Base-by-base conservation (phyloP, 2,329 filamentous ascomycete species). In the Cladobotryum protrusum region DNA sequence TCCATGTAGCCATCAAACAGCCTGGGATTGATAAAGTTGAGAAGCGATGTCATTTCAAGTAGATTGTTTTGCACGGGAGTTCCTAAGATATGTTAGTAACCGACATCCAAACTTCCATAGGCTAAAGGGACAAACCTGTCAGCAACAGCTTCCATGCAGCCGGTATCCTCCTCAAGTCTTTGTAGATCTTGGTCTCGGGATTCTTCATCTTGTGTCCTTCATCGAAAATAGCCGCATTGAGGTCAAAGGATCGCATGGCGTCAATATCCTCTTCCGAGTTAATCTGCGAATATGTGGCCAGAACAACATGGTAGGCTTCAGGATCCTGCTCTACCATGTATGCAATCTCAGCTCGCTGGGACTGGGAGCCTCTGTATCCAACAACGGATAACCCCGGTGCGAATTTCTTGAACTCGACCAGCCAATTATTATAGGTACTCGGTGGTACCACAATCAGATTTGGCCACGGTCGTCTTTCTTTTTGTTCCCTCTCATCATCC, bases 141-240 rank as follows among this genome's bases (percentile, higher is more conserved):
- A 99, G 78, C 4, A 99, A 76, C 45, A 99, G 79, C 54, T 90
- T 84, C 77, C 93, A 96, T n/a, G 81, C 72, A 0, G 89, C 85
- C 0, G 79, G 79, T 48, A 99, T 90, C 34, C 81, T 78, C 61
- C 87, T 83, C 47, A 97, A 75, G 53, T 87, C 85, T 60, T 82
- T 80, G 67, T 96, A 96, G 5, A 89, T 78, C 47, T 87, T 82
- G 0, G 91, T 95, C 43, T 84, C 83, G 2, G 85, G 84, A 63
- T 96, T 97, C 71, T 96, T 95, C 65, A 99, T 73, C 61, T 89
- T 84, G 68, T 99, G 93, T 0, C 92, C 93, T 69, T 99, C 93
- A 63, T 99, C 93, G 61, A 90, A 99, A 11, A 99, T 85, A 58
- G 78, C 77, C 1, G 74, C 72, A 51, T 79, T 75, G 5, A 79